These are phyloP conservation scores for Pecoramyces ruminantium DNA, from an alignment of 192 early-diverging fungal genomes.

Conservation along the genomic window DNA sequence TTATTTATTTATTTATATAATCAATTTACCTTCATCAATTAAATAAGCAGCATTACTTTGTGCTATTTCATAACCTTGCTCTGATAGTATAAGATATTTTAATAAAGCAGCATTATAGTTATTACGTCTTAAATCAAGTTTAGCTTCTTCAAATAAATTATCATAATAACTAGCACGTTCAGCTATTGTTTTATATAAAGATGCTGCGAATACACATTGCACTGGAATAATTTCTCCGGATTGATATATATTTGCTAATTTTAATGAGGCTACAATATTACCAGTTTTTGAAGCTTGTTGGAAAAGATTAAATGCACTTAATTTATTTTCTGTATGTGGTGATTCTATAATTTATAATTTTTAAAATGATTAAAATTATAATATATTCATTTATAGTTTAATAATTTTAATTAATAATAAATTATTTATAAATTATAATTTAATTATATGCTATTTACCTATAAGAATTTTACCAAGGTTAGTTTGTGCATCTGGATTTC, in stretches of 20 bases:
- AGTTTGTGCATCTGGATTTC: background rate
- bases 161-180: slow-evolving; percentile 78
- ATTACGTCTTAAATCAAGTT: slow-evolving; percentile 20
- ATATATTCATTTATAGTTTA: no score
- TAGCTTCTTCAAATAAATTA: slow-evolving; percentile 38
- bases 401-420: no score
- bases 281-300: background rate
- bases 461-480: background rate
- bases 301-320: background rate
- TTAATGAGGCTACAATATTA: background rate
- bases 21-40: slow-evolving; percentile 38
- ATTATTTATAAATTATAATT: no score
- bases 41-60: slow-evolving; percentile 85
- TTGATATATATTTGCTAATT: background rate
- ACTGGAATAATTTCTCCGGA: background rate
- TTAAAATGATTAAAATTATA: no score
- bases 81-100: slow-evolving; percentile 66
- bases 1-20: no score
- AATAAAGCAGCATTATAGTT: slow-evolving; percentile 53
- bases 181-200: slow-evolving; percentile 50
- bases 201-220: slow-evolving; percentile 17
- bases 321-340: background rate
- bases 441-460: no score
- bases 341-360: background rate
- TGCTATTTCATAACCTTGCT: slow-evolving; percentile 70